These are phyloP conservation scores for Blastobotrys proliferans DNA, from an alignment of 1,139 yeast genomes.

Conservation along the genomic window DNA sequence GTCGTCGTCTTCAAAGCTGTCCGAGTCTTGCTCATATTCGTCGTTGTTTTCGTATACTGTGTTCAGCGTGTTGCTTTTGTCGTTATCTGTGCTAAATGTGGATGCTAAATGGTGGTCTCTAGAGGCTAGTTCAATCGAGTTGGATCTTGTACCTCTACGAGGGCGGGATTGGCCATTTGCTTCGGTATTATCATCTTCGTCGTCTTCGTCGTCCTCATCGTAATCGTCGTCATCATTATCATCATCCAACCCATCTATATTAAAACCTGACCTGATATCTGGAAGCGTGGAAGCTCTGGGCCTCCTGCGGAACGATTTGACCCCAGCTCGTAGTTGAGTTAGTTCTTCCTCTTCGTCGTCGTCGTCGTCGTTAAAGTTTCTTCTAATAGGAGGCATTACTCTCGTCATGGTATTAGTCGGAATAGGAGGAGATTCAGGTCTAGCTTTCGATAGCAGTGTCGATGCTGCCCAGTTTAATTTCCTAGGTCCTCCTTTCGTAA, in stretches of 20 bases:
- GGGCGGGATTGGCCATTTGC: too few relatives aligned
- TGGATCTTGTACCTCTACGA: too few relatives aligned
- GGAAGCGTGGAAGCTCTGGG: slow-evolving; percentile 20
- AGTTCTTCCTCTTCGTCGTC: slow-evolving; percentile 17
- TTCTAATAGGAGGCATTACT: slow-evolving; percentile 13
- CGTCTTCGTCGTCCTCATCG: background rate
- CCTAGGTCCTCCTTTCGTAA: slow-evolving; percentile 28
- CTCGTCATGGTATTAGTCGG: slow-evolving; percentile 21
- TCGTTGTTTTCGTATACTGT: slow-evolving; percentile 21
- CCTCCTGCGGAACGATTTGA: slow-evolving; percentile 5
- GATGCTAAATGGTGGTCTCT: too few relatives aligned
- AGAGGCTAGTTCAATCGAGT: too few relatives aligned
- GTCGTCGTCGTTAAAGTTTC: slow-evolving; percentile 9
- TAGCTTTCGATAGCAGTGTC: slow-evolving; percentile 26
- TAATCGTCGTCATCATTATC: background rate
- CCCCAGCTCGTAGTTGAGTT: slow-evolving; percentile 13
- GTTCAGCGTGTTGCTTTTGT: slow-evolving; percentile 20
- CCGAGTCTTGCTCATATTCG: slow-evolving; percentile 17
- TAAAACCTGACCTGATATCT: slow-evolving; percentile 1
- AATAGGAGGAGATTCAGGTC: slow-evolving; percentile 30
- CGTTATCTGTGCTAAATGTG: too few relatives aligned
- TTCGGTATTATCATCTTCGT: background rate
- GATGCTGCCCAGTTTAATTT: slow-evolving; percentile 29
- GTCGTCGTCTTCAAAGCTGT: slow-evolving; percentile 15
- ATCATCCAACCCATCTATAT: slow-evolving; percentile 8